A percentile compares a stretch with the other conserved stretches of the same genome.
These are phyloP conservation scores for Cercospora berteroae DNA, from an alignment of 2,329 filamentous ascomycete species.

Conservation along the genomic window DNA sequence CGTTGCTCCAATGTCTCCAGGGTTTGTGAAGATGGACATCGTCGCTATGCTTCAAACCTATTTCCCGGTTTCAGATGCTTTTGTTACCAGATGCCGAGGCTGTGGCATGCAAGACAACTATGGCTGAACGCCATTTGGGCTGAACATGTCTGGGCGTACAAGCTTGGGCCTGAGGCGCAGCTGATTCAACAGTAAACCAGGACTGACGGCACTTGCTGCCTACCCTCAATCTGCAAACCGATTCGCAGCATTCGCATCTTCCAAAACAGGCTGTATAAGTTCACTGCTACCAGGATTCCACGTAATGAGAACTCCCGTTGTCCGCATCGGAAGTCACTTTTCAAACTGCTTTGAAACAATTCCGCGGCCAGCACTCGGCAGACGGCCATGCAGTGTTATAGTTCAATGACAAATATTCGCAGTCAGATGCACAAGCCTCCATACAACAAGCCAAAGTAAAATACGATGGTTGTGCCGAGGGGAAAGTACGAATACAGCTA, in stretches of 20 bases:
- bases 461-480: not conserved
- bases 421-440: not conserved
- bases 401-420: not conserved
- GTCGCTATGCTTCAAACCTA: too few species aligned
- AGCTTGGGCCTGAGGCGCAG: not conserved
- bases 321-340: not conserved
- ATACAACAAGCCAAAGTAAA: not conserved
- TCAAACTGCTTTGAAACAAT: not conserved
- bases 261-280: too few species aligned
- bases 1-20: not conserved
- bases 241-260: not conserved
- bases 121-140: not conserved
- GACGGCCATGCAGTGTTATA: not conserved
- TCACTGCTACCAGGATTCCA: too few species aligned
- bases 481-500: not conserved
- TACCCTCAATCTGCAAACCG: not conserved
- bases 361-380: not conserved
- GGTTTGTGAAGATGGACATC: too few species aligned
- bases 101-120: too few species aligned
- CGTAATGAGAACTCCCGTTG: not conserved
- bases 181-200: not conserved
- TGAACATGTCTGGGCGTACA: not conserved
- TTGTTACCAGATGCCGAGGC: too few species aligned
- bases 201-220: not conserved
- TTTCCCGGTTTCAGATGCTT: too few species aligned